Percentiles rank a stretch among this genome's conserved stretches.
These are phyloP conservation scores for Blastobotrys attinorum DNA, from an alignment of 805 yeast genomes.

Conservation along the genomic window DNA sequence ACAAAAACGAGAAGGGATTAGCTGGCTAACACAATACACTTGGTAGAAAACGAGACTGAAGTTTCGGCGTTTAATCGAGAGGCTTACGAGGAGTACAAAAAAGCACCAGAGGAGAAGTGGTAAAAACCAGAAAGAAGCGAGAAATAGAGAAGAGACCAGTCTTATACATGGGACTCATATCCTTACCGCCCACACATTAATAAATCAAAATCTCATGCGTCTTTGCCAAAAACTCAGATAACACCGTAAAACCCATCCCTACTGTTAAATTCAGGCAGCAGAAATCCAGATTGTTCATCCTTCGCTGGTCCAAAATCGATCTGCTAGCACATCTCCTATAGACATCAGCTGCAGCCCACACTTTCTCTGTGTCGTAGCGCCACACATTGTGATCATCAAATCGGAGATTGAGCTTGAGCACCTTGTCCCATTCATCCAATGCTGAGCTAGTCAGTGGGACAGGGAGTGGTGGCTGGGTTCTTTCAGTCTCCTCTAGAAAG, in stretches of 20 bases:
- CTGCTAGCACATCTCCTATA: neutral
- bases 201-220: neutral
- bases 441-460: no score
- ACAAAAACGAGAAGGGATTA: constrained; percentile 13
- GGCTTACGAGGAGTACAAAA: constrained; percentile 61
- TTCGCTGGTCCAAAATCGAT: neutral
- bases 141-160: neutral
- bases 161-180: no score
- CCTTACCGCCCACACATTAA: no score
- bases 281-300: neutral
- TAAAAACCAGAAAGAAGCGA: constrained; percentile 20
- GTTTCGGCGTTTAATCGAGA: constrained; percentile 66
- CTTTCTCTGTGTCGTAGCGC: constrained; percentile 1
- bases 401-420: neutral
- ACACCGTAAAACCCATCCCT: neutral
- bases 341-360: constrained; percentile 1
- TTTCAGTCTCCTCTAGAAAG: neutral
- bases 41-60: constrained; percentile 87
- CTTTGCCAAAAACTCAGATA: neutral
- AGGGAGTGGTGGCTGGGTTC: neutral
- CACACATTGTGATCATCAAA: neutral
- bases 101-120: constrained; percentile 91
- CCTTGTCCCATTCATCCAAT: neutral
- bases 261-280: neutral
- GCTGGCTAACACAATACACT: no score